A percentile compares a stretch with the other conserved stretches of the same genome.
Conservation (phyloP, 2,329 filamentous ascomycete genomes). For the Leptosphaerulina australis region DNA sequence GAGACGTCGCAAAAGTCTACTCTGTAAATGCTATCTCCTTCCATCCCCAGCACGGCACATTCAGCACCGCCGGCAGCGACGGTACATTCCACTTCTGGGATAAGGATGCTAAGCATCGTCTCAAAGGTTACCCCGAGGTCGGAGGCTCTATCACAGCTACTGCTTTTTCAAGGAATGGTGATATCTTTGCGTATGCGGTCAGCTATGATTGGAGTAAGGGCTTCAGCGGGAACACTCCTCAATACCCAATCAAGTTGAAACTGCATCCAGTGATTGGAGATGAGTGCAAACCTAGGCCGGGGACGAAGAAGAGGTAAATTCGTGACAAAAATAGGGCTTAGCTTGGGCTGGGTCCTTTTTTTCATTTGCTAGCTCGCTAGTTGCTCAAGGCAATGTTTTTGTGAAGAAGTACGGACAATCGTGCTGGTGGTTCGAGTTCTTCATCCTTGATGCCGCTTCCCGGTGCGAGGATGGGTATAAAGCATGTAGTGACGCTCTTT, state of each 20-base stretch:
- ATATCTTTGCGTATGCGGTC: constrained; percentile 68
- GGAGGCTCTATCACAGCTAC: constrained; percentile 85
- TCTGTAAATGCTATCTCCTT: constrained; percentile 97
- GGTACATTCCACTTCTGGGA: constrained; percentile 99
- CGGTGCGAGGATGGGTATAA: neutral
- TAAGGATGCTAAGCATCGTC: constrained; percentile 60
- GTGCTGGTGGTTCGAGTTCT: no score
- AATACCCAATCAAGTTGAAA: constrained; percentile 58
- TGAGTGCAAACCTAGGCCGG: constrained; percentile 58
- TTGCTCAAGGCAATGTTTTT: no score
- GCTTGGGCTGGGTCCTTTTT: no score
- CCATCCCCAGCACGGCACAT: constrained; percentile 96
- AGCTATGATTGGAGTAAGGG: constrained; percentile 99
- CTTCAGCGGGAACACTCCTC: constrained; percentile 78
- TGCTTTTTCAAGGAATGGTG: constrained; percentile 86
- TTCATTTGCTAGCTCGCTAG: no score
- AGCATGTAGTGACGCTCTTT: neutral
- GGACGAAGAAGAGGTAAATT: constrained; percentile 54
- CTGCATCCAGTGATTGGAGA: constrained; percentile 56
- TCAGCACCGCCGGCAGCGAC: constrained; percentile 93
- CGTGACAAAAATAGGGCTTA: no score
- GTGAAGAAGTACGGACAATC: no score
- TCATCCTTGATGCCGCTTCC: neutral
- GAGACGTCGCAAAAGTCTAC: constrained; percentile 84
- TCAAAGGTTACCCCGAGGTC: constrained; percentile 68